phyloP scores from a whole-genome alignment of 306 rosid genomes.

The Macrotyloma uniflorum region DNA sequence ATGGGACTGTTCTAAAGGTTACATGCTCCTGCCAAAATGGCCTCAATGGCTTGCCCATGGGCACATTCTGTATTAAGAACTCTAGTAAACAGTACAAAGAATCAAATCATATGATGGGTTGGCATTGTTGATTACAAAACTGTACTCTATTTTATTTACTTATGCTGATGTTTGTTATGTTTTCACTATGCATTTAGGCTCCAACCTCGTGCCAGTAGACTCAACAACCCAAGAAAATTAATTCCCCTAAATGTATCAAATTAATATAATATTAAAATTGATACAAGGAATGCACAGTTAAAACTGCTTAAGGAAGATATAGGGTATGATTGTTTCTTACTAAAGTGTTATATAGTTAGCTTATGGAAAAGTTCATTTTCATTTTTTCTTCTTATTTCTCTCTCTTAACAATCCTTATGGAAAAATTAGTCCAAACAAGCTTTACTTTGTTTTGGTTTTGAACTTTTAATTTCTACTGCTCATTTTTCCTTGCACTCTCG shows the following conservation, averaged over 20 bases:
- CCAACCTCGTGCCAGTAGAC: not conserved
- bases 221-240: not conserved
- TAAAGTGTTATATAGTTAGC: too few relatives aligned
- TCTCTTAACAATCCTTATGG: too few relatives aligned
- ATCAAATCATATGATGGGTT: conserved; percentile 11
- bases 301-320: too few relatives aligned
- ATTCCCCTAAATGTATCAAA: not conserved
- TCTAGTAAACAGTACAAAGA: conserved; percentile 10
- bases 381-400: too few relatives aligned
- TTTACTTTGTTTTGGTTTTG: too few relatives aligned
- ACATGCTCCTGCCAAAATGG: conserved; percentile 16
- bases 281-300: not conserved
- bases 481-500: too few relatives aligned
- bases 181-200: not conserved
- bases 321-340: too few relatives aligned
- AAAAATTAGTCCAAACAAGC: too few relatives aligned
- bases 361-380: too few relatives aligned
- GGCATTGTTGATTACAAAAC: conserved; percentile 4
- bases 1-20: not conserved
- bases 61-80: not conserved
- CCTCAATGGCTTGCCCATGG: not conserved
- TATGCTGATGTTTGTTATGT: not conserved
- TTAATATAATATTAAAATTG: not conserved
- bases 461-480: too few relatives aligned
- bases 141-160: not conserved